Base-by-base conservation (phyloP, 1,139 yeast genomes). In the Kluyveromyces marxianus region DNA sequence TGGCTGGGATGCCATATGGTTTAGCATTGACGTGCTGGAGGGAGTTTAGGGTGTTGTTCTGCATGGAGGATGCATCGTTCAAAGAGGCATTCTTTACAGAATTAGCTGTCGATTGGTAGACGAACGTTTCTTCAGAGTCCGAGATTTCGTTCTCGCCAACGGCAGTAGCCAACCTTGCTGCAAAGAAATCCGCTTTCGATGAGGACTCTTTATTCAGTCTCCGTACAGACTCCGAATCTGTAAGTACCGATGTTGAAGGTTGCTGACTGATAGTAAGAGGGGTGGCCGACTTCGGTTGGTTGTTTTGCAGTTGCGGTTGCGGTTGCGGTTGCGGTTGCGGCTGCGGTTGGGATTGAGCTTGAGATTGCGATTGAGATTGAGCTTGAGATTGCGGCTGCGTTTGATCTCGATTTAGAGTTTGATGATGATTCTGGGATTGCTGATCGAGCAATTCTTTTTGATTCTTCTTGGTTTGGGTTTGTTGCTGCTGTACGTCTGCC, bases 101-200 rank as follows among this genome's bases (percentile, higher is more conserved):
- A 47, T 67, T 63, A 3, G 67, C 69, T 4, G 71, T 69, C 1
- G 71, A 65, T 57, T 89, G 97, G 62, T 90, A 90, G 8, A 90
- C 96, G 71, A 90, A 90, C 1, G 96, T 87, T 63, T 92, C 97
- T 56, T 89, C 96, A 37, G 90, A 81, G 62, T 88, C 97, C 37
- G 90, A 82, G 40, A 84, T 78, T 49, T 85, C 89, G 27, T 79
- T 88, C 56, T 88, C 96, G 55, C 87, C 96, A 6, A 90, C 95
- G 0, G 97, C 97, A 52, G 89, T 83, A 5, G 97, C 97, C 51
- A 90, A 70, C 56, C 84, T 84, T 0, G 97, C 97, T 8, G 97
- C 97, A 67, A 90, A 90, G 48, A 87, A 81, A 59, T 90, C 97
- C 0, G 96, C 92, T 60, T 89, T 77, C 4, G 95, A 68, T 6